Evolutionary conservation across 2,329 filamentous ascomycete species (phyloP).

Genomic region (Sphaerulina populicola): DNA sequence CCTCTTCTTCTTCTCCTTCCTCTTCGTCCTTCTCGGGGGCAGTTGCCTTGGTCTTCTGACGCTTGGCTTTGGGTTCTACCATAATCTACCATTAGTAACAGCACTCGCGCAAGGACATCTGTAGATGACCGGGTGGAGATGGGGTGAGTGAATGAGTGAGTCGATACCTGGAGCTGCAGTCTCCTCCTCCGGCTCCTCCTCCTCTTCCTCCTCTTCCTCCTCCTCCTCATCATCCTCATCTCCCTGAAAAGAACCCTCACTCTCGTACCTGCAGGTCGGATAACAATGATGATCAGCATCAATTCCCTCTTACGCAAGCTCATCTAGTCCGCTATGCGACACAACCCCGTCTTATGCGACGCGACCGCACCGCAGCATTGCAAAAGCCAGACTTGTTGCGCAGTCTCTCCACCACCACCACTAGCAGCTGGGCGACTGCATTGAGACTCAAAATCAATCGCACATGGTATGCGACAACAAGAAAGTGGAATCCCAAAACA

Average conservation of each 20-base stretch:
- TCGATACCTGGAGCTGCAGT: slow-evolving; percentile 12
- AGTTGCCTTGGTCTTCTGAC: slow-evolving; percentile 19
- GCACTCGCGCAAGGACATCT: slow-evolving; percentile 3
- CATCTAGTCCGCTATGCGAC: background rate
- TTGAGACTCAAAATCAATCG: background rate
- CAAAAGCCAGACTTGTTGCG: background rate
- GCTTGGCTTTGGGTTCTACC: slow-evolving; percentile 19
- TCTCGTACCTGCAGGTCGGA: slow-evolving; percentile 4
- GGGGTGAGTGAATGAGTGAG: no score
- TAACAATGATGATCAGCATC: background rate
- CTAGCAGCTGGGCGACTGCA: no score
- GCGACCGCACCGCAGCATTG: background rate
- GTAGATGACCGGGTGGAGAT: background rate
- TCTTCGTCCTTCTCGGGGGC: slow-evolving; percentile 1
- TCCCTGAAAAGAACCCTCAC: slow-evolving; percentile 11
- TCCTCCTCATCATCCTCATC: slow-evolving; percentile 15
- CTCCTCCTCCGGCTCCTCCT: slow-evolving; percentile 11
- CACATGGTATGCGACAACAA: background rate
- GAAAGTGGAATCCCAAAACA: background rate
- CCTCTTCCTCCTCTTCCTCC: slow-evolving; percentile 15
- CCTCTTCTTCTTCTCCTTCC: background rate
- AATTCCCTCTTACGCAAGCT: no score
- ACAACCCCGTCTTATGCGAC: background rate
- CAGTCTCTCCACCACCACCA: no score
- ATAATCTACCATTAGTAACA: background rate